Percentiles rank a stretch among this genome's conserved stretches.
Conservation (phyloP, 495 filamentous ascomycete species). For the Daldinia grandis region DNA sequence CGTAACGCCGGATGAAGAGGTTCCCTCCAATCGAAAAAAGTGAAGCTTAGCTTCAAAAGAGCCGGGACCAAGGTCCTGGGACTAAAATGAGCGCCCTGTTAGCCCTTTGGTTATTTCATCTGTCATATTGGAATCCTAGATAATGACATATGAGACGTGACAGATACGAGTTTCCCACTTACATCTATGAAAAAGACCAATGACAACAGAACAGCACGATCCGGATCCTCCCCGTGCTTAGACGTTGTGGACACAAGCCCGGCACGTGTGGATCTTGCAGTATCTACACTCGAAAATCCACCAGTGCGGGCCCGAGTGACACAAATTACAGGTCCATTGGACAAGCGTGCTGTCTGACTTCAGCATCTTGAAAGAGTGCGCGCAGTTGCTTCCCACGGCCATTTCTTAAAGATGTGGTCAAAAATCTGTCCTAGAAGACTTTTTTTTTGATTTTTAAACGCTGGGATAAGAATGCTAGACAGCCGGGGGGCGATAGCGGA, state of each 20-base stretch:
- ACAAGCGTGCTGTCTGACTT: constrained; percentile 79
- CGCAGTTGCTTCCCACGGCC: constrained; percentile 70
- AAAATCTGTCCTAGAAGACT: constrained; percentile 9
- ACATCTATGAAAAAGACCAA: constrained; percentile 20
- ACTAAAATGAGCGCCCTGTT: constrained; percentile 25
- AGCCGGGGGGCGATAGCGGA: constrained; percentile 5
- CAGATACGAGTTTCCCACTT: constrained; percentile 24
- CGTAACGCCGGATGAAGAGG: constrained; percentile 33
- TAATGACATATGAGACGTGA: constrained; percentile 40
- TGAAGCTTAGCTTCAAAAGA: constrained; percentile 23
- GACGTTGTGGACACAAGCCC: constrained; percentile 68
- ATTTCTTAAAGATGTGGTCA: constrained; percentile 51
- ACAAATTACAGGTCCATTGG: constrained; percentile 80
- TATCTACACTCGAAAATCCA: constrained; percentile 81
- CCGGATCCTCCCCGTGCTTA: constrained; percentile 41
- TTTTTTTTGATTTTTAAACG: neutral
- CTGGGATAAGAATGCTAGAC: constrained; percentile 6
- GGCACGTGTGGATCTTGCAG: constrained; percentile 80
- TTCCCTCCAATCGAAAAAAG: constrained; percentile 22
- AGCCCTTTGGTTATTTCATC: constrained; percentile 24
- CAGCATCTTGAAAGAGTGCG: constrained; percentile 77
- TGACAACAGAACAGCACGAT: constrained; percentile 23
- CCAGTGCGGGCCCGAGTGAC: constrained; percentile 81
- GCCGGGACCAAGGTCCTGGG: constrained; percentile 12
- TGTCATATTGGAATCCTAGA: constrained; percentile 25